Evolutionary conservation across 2,329 filamentous ascomycete species (phyloP).

Genomic region (Fusarium virguliforme): DNA sequence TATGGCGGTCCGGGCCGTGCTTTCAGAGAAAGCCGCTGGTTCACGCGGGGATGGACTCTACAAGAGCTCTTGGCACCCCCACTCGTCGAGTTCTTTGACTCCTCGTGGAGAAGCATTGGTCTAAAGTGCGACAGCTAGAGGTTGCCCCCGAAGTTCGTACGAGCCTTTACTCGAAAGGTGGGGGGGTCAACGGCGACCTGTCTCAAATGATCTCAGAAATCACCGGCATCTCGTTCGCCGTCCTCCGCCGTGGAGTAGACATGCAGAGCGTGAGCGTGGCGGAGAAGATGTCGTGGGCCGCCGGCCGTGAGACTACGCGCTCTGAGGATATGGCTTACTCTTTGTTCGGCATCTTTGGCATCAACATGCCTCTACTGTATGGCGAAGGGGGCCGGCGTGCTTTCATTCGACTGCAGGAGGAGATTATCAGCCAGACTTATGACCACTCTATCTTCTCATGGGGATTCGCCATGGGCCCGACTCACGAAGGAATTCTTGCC

Average conservation of each 20-base stretch:
- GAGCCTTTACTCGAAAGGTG: too few relatives aligned
- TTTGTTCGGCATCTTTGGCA: neutral
- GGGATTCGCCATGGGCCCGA: neutral
- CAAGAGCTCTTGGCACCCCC: neutral
- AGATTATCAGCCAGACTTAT: slow-evolving; percentile 4
- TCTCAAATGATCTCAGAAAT: neutral
- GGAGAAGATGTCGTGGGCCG: slow-evolving; percentile 6
- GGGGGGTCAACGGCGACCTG: too few relatives aligned
- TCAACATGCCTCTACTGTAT: slow-evolving; percentile 5
- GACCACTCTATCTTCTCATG: slow-evolving; percentile 7
- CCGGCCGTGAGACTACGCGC: slow-evolving; percentile 1
- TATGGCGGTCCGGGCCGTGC: neutral
- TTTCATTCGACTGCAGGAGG: neutral
- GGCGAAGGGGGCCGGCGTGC: slow-evolving; percentile 3
- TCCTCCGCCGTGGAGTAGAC: neutral
- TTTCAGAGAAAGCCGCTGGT: neutral
- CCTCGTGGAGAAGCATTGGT: neutral
- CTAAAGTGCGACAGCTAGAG: neutral
- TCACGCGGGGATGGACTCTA: neutral
- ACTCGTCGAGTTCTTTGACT: neutral
- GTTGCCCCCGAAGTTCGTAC: too few relatives aligned
- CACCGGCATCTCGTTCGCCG: neutral
- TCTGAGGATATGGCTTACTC: slow-evolving; percentile 2
- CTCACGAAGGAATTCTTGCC: neutral
- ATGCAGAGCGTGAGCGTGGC: neutral